Evolutionary conservation across 2,329 filamentous ascomycete species (phyloP).

Genomic region (Dothiorella sarmentorum): DNA sequence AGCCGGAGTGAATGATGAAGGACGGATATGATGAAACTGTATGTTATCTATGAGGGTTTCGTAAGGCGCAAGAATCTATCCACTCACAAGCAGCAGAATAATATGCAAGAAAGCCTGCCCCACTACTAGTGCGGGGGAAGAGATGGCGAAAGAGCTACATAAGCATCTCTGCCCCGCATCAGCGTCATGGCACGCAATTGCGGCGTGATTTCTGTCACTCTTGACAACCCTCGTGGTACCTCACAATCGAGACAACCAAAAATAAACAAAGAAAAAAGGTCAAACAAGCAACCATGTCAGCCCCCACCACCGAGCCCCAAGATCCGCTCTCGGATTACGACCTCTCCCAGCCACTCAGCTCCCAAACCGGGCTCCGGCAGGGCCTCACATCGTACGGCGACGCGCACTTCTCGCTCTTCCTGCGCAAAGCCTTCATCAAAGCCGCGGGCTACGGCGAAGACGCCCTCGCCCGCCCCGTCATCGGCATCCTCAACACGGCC

Average conservation of each 20-base stretch:
- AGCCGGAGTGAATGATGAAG: too few relatives aligned
- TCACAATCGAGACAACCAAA: too few relatives aligned
- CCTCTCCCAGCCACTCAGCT: constrained; percentile 52
- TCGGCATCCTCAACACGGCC: constrained; percentile 72
- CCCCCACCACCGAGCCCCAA: background rate
- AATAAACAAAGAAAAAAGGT: background rate
- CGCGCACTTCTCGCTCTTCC: constrained; percentile 69
- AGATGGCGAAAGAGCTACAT: background rate
- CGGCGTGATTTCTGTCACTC: background rate
- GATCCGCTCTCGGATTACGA: constrained; percentile 51
- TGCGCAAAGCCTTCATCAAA: constrained; percentile 75
- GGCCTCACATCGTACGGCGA: constrained; percentile 69
- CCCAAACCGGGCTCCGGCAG: constrained; percentile 56
- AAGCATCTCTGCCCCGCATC: constrained; percentile 1
- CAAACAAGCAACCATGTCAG: background rate
- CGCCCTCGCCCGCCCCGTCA: constrained; percentile 64
- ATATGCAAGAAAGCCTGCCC: background rate
- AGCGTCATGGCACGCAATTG: constrained; percentile 1
- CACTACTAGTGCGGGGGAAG: background rate
- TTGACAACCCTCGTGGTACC: too few relatives aligned
- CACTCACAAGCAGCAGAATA: background rate
- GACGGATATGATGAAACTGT: background rate
- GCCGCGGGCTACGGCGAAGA: constrained; percentile 71
- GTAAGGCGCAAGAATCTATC: background rate
- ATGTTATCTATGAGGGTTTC: background rate